Conservation (phyloP, 1,139 yeast species). For the Kodamaea sp. region DNA sequence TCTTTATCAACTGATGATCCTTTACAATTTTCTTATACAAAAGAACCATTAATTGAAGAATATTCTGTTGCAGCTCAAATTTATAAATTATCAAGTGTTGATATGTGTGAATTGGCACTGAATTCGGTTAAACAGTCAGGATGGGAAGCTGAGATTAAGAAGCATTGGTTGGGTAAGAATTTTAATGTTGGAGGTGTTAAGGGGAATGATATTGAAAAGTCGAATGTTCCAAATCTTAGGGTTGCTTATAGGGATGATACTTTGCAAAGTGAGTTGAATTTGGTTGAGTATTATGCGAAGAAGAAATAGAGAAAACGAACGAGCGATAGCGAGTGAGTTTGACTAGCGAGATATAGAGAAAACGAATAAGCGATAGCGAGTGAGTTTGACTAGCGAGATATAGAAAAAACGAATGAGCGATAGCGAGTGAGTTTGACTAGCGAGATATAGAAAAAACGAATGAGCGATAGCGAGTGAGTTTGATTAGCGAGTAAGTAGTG, state of each 20-base stretch:
- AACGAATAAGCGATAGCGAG: neutral
- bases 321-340: neutral
- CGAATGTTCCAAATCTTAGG: constrained; percentile 90
- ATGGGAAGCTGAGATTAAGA: constrained; percentile 78
- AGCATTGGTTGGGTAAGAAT: constrained; percentile 86
- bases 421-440: neutral
- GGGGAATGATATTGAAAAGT: constrained; percentile 87
- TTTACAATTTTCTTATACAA: constrained; percentile 89
- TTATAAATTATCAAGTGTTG: constrained; percentile 87
- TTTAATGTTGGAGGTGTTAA: constrained; percentile 60
- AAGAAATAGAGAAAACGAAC: constrained; percentile 9
- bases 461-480: no score
- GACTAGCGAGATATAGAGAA: neutral
- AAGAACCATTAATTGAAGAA: constrained; percentile 97
- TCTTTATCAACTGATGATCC: constrained; percentile 76
- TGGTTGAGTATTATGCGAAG: constrained; percentile 60
- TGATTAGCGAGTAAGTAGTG: no score
- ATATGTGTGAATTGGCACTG: constrained; percentile 90
- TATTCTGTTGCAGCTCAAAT: constrained; percentile 97
- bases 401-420: no score
- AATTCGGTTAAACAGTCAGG: constrained; percentile 91
- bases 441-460: no score
- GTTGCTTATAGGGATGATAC: constrained; percentile 81
- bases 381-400: neutral
- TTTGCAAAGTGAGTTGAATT: constrained; percentile 64